Percentiles rank a stretch among this genome's conserved stretches.
Evolutionary conservation across 768 basidiomycete genomes (phyloP).

Genomic region (Suillus placidus): DNA sequence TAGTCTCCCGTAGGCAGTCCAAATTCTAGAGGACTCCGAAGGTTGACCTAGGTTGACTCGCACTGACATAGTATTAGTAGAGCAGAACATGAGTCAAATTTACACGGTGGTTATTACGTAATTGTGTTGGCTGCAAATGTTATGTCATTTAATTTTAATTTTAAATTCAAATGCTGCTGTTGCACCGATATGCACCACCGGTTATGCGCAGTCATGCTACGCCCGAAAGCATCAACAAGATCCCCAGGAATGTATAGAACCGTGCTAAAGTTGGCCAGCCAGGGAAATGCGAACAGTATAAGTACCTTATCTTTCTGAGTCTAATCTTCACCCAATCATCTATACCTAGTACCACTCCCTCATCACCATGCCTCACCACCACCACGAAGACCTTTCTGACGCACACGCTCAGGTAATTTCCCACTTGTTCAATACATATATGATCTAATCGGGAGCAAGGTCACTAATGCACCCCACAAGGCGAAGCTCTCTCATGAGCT

Average conservation of each 20-base stretch:
- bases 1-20: not conserved
- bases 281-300: constrained; percentile 4
- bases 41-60: constrained; percentile 6
- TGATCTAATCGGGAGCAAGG: constrained; percentile 35
- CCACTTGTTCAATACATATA: not conserved
- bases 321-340: not conserved
- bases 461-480: constrained; percentile 53
- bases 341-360: not conserved
- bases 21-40: not conserved
- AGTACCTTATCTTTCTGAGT: not conserved
- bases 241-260: constrained; percentile 15
- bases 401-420: constrained; percentile 25
- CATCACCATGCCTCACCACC: constrained; percentile 19
- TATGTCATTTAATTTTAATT: too few species aligned
- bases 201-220: too few species aligned
- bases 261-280: constrained; percentile 1
- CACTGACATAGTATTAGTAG: not conserved
- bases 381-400: constrained; percentile 9
- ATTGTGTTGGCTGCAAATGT: not conserved
- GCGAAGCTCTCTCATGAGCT: constrained; percentile 65
- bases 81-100: not conserved
- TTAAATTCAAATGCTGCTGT: too few species aligned
- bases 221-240: not conserved
- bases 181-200: too few species aligned
- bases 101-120: not conserved